These are phyloP conservation scores for Whalleya microplaca DNA, from an alignment of 2,329 filamentous ascomycete genomes.

Conservation along the genomic window DNA sequence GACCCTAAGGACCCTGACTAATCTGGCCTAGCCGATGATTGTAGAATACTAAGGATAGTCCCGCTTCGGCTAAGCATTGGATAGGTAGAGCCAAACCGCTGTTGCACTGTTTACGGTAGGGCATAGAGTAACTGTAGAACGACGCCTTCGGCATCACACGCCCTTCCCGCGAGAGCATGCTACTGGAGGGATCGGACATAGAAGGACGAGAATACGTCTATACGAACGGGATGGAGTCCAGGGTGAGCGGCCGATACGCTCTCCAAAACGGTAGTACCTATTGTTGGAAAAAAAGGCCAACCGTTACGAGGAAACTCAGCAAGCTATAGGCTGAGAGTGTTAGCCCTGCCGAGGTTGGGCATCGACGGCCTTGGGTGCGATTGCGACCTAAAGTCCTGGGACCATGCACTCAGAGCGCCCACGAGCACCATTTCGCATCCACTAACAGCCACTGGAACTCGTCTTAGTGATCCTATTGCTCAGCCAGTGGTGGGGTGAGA, in stretches of 20 bases:
- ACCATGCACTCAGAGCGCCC: slow-evolving; percentile 28
- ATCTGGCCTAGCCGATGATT: too few relatives aligned
- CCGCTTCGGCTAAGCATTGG: slow-evolving; percentile 21
- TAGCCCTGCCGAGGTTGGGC: slow-evolving; percentile 36
- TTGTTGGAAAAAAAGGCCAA: slow-evolving; percentile 15
- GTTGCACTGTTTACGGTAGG: slow-evolving; percentile 18
- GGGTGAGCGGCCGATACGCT: slow-evolving; percentile 12
- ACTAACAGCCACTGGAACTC: slow-evolving; percentile 26
- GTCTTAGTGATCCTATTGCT: slow-evolving; percentile 33
- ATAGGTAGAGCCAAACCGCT: slow-evolving; percentile 9
- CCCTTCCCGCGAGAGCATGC: slow-evolving; percentile 1
- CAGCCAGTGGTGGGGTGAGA: slow-evolving; percentile 31
- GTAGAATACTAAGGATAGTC: slow-evolving; percentile 8
- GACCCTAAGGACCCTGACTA: too few relatives aligned
- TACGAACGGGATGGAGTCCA: slow-evolving; percentile 23
- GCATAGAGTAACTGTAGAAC: slow-evolving; percentile 18
- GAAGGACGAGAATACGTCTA: slow-evolving; percentile 14
- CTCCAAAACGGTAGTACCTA: slow-evolving; percentile 23
- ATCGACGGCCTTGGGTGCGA: slow-evolving; percentile 33
- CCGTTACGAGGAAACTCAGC: slow-evolving; percentile 20
- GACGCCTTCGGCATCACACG: slow-evolving; percentile 4
- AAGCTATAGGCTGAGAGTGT: slow-evolving; percentile 18
- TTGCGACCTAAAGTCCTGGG: slow-evolving; percentile 34
- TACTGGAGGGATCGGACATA: slow-evolving; percentile 17
- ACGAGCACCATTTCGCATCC: slow-evolving; percentile 25